Evolutionary conservation across 2,329 filamentous ascomycete species (phyloP), one percentile per base, ranked within the genome.

Genomic region (Coniochaeta prunicola): DNA sequence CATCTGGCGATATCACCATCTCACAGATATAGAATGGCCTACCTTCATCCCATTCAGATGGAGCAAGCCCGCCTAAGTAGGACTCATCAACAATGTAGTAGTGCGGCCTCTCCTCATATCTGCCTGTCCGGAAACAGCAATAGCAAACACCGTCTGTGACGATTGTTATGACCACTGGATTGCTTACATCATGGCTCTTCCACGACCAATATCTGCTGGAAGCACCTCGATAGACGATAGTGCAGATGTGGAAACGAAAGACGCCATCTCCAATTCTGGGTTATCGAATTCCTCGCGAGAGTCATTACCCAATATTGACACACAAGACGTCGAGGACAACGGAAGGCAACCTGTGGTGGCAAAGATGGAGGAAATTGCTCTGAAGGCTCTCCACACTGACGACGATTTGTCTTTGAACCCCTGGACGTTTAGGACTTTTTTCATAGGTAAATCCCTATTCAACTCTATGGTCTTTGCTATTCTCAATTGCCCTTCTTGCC

Each of bases 351-450:
- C 30, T 17, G 31, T 38, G 17, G 53, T 56, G 21, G 53, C 53
- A 4, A 38, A 56, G 19, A 56, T 56, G 53, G 53, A 38, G 19
- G 53, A 56, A 12, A 34, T 56, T 38, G 53, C 53, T 4, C 53
- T 56, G 6, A 38, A 59, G 31, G 59, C 59, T 9, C 40, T 74
- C 42, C 66, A 72, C 58, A 66, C 74, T 34, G 68, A 74, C 21
- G 73, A 76, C 60, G 71, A 76, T 56, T 68, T 70, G 4, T 64
- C 66, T 7, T 60, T 73, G 36, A 68, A 63, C 42, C 66, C 71
- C 15, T 71, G 69, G 65, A 77, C 74, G 3, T 75, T 76, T 40
- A 67, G 74, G 21, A 68, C 69, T 45, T 67, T 71, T 54, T 74
- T 75, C 54, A 63, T 76, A 12, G 74, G 73, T 70, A 57, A 19